Evolutionary conservation across 805 yeast species (phyloP), one percentile per base, ranked within the genome.

Genomic region (Ogataea paraovalis): DNA sequence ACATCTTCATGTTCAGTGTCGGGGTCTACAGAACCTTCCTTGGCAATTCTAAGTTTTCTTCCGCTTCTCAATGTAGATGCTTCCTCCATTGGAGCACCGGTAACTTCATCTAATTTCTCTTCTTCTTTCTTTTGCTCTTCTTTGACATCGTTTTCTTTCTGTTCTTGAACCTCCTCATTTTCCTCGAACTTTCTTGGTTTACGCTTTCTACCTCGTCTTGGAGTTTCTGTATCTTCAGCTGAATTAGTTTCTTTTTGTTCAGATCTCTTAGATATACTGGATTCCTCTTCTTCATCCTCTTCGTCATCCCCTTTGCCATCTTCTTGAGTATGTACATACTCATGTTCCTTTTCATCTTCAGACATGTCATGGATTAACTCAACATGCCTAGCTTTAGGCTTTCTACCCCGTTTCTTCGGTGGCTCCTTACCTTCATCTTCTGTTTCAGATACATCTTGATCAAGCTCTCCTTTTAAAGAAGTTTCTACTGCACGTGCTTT

Each of bases 41-140:
- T 45, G 16, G 46, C 38, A 10, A 19, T 5, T 28, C 27, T 20
- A 3, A 46, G 36, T 39, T 45, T 45, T 36, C 44, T 42, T 9
- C 48, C 51, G 28, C 48, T 44, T 19, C 51, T 32, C 34, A 48
- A 41, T 18, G 40, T 25, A 13, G 30, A 20, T n/a, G 47, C 22
- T 18, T 28, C 42, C 19, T 27, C 27, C n/a, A n/a, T n/a, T n/a
- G n/a, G n/a, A 12, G n/a, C 44, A 37, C 25, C 42, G 14, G 42
- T 30, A 3, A 25, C 48, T 28, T 33, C 34, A 7, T 30, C 34
- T 10, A 12, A 5, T 7, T 22, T 39, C 40, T 37, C 39, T n/a
- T 33, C 23, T 27, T 42, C 39, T 10, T 28, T 36, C 2, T 23
- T 33, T 19, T 38, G 22, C 38, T 47, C 48, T 19, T 42, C 49